Evolutionary conservation across 2,329 filamentous ascomycete species (phyloP).

Genomic region (Scedosporium dehoogii): DNA sequence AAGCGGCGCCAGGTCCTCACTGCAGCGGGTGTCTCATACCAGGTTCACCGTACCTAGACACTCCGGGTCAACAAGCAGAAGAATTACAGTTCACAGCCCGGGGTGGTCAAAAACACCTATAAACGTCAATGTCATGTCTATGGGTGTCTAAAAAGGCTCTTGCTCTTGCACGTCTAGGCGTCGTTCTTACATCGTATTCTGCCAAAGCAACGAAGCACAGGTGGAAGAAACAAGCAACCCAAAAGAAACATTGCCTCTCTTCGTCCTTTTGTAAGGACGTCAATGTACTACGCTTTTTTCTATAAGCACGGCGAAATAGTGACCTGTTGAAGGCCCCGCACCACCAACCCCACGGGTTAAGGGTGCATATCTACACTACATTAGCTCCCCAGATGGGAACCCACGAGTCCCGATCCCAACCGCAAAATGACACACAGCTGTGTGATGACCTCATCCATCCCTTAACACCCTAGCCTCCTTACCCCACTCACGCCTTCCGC

Average conservation of each 20-base stretch:
- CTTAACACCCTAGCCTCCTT: background rate
- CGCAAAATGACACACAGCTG: background rate
- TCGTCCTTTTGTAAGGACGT: background rate
- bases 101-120: too few relatives aligned
- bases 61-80: too few relatives aligned
- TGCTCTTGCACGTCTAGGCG: background rate
- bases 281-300: background rate
- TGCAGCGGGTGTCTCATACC: too few relatives aligned
- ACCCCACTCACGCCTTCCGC: constrained; percentile 10
- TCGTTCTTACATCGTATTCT: too few relatives aligned
- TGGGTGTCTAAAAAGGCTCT: background rate
- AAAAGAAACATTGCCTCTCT: too few relatives aligned
- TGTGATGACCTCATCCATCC: background rate
- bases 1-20: too few relatives aligned
- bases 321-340: constrained; percentile 4
- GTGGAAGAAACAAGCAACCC: too few relatives aligned
- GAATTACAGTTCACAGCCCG: too few relatives aligned
- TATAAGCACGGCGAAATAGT: background rate
- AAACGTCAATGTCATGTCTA: too few relatives aligned
- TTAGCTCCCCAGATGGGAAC: too few relatives aligned
- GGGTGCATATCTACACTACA: background rate
- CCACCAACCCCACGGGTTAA: background rate
- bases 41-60: too few relatives aligned
- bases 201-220: too few relatives aligned
- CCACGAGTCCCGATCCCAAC: background rate